These are phyloP conservation scores for Bolboschoenoplectus hybrid DNA, from an alignment of 202 grass and related monocot species.

Conservation along the genomic window DNA sequence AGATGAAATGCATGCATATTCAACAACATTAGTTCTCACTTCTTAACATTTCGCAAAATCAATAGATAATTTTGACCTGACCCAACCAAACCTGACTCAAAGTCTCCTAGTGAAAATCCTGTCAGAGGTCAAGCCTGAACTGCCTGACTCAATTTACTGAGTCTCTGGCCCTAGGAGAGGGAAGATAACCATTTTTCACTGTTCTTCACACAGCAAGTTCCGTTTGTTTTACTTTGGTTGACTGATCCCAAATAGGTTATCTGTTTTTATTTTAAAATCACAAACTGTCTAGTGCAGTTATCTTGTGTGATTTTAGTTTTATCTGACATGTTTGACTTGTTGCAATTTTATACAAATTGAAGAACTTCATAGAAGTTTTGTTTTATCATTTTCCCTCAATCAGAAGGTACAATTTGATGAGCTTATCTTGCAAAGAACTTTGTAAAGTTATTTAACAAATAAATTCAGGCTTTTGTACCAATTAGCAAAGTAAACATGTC, in stretches of 20 bases:
- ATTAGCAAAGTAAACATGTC: background rate
- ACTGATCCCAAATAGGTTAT: background rate
- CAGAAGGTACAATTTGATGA: slow-evolving; percentile 18
- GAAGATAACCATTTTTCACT: slow-evolving; percentile 8
- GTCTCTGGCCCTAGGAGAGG: slow-evolving; percentile 4
- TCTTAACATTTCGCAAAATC: background rate
- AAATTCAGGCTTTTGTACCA: background rate
- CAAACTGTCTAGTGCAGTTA: background rate
- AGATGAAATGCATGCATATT: background rate
- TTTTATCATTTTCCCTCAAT: background rate
- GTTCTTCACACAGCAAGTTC: background rate
- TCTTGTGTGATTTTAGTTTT: slow-evolving; percentile 1
- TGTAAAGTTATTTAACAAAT: slow-evolving; percentile 21
- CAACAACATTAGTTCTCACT: background rate
- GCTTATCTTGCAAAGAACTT: slow-evolving; percentile 2
- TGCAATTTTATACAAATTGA: slow-evolving; percentile 17
- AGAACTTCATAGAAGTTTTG: background rate
- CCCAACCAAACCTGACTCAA: background rate
- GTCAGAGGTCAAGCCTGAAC: background rate
- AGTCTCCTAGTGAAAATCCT: background rate
- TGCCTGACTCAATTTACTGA: background rate
- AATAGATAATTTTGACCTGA: slow-evolving; percentile 20
- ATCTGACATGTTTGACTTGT: background rate
- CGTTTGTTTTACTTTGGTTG: background rate
- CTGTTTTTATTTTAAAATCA: background rate